These are phyloP conservation scores for Fraxinus platypoda DNA, from an alignment of 305 asterid genomes.

Conservation along the genomic window DNA sequence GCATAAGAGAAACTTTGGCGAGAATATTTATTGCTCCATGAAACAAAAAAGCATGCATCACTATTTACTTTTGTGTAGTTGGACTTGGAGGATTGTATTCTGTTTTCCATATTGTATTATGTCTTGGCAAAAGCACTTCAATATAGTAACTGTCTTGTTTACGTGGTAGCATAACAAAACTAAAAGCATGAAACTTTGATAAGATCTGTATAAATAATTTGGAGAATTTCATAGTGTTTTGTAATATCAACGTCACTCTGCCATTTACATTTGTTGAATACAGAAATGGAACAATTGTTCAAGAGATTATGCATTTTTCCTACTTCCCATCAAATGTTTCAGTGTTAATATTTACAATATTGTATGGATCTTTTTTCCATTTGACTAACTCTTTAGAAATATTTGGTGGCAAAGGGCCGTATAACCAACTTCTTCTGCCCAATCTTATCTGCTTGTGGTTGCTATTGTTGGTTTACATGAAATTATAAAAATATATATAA, in stretches of 20 bases:
- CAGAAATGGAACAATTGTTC: neutral
- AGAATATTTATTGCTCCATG: neutral
- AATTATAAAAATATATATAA: neutral
- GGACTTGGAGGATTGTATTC: conserved; percentile 13
- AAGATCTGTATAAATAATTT: neutral
- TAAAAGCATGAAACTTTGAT: neutral
- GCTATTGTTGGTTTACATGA: neutral
- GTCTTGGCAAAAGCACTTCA: neutral
- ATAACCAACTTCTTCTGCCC: conserved; percentile 4
- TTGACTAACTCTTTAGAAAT: neutral
- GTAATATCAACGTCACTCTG: neutral
- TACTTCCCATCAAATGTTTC: conserved; percentile 8
- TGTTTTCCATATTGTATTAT: neutral
- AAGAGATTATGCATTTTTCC: neutral
- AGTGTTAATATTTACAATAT: neutral
- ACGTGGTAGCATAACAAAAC: neutral
- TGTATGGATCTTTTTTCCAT: neutral
- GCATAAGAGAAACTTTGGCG: neutral
- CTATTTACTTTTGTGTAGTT: conserved; percentile 2
- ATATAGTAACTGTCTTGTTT: neutral
- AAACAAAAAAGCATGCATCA: neutral
- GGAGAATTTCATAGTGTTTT: neutral
- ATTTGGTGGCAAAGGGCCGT: neutral
- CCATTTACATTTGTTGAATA: neutral
- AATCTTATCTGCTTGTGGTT: neutral